Base-by-base conservation (phyloP, 352 stramenopile genomes). In the Phytophthora cactorum region DNA sequence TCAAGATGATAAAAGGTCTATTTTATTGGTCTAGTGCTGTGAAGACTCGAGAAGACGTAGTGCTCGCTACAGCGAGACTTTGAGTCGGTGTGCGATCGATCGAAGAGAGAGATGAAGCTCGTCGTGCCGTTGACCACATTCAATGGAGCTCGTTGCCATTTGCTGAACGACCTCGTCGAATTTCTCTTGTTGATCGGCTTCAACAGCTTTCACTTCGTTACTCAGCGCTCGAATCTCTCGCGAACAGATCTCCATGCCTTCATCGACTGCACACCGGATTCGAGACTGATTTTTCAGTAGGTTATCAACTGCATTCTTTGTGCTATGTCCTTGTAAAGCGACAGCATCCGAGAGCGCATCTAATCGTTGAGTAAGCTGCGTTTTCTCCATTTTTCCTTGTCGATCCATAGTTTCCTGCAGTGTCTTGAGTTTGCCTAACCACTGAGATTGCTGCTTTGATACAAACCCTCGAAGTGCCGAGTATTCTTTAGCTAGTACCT, bases 181-280 rank as follows among this genome's bases (percentile, higher is more conserved):
- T 46, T 73, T 69, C 4, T 68, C 63, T 25, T 83, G 65, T n/a
- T 79, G 74, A 8, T 90, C 79, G 7, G 49, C 53, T 49, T 79
- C 65, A 0, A 52, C 29, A 4, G 36, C 45, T 50, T 86, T 81
- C 10, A 76, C 67, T 25, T 87, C 78, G 57, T 82, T 79, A n/a
- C 70, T 72, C 12, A 87, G 51, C 4, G 62, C 64, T 39, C 73
- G 74, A 52, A 89, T 79, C 52, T 89, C 81, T 39, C 72, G 76
- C n/a, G 74, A 83, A 34, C 71, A 88, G 25, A 90, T 86, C 8
- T 50, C 60, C 77, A 90, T 86, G 15, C 80, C 68, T 54, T 90
- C 76, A 27, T 89, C 74, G 14, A 90, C 60, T n/a, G 78, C 79
- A 11, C 70, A 69, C 3, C 78, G 76, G 41, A 89, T 86, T 8